Base-by-base conservation (phyloP, 441 rosid genomes). In the Brassica hybrid region DNA sequence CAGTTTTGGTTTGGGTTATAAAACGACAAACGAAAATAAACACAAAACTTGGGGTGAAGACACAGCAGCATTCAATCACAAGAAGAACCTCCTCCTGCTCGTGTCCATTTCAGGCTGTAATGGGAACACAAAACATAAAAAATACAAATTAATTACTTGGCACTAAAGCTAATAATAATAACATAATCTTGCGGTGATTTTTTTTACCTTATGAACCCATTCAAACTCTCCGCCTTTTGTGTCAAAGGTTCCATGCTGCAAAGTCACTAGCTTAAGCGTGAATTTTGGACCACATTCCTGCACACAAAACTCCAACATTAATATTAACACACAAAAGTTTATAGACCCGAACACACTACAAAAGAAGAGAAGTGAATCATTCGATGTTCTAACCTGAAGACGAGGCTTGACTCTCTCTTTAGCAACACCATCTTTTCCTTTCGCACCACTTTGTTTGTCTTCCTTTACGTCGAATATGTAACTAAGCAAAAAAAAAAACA, bases 251-350 rank as follows among this genome's bases (percentile, higher is more conserved):
- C 97, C 99, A 73, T 95, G 94, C 80, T 90, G 98, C 71, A 93
- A 82, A 60, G 87, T 90, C 66, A 83, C 74, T 74, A 95, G 85
- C 86, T 95, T 95, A 63, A 93, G 82, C 6, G 97, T 91, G 80
- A 95, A 95, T 41, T 88, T 87, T 66, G 99, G 98, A 57, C 99
- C 98, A 32, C 98, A 93, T 68, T 93, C 99, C 98, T 91, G 64
- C 59, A 71, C 18, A 5, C 32, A 16, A 57, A 71, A 34, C 63
- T 19, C 59, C 10, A 70, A 54, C 25, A 14, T 30, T 62, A 38
- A 16, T 14, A 12, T 23, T 11, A 59, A 1, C 8, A 63, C 54
- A 62, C 7, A 34, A 96, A 30, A 96, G 91, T 69, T 12, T 11
- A 65, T 71, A 0, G 36, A 34, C 58, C 19, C 16, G 45, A 5